A percentile compares a stretch with the other conserved stretches of the same genome.
phyloP scores from a whole-genome alignment of 2,329 filamentous ascomycete species.

The Cercospora sp. region DNA sequence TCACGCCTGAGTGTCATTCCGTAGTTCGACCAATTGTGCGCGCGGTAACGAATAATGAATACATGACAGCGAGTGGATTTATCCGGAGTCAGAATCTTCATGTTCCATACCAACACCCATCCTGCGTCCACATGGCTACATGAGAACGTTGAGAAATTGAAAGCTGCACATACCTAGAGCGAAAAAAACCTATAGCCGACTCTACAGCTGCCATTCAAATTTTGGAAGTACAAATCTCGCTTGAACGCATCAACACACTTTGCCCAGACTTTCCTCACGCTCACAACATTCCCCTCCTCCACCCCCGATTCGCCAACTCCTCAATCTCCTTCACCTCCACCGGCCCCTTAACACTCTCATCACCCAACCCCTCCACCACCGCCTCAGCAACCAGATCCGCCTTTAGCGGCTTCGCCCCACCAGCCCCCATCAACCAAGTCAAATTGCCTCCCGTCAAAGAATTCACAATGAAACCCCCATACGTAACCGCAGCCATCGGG shows the following conservation, averaged over 20 bases:
- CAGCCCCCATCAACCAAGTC: constrained; percentile 74
- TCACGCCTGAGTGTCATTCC: background rate
- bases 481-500: constrained; percentile 76
- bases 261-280: background rate
- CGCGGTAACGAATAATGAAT: background rate
- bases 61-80: background rate
- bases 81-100: background rate
- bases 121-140: background rate
- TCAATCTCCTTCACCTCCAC: constrained; percentile 81
- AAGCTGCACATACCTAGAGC: background rate
- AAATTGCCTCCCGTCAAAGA: constrained; percentile 72
- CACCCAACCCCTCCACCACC: constrained; percentile 79
- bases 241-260: constrained; percentile 15
- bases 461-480: constrained; percentile 75
- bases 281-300: constrained; percentile 88
- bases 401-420: constrained; percentile 81
- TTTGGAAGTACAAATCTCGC: constrained; percentile 11
- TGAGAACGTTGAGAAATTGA: background rate
- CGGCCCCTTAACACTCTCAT: constrained; percentile 70
- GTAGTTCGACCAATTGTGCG: background rate
- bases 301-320: constrained; percentile 73
- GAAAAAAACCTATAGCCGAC: background rate
- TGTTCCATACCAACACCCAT: background rate
- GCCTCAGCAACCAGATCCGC: constrained; percentile 86
- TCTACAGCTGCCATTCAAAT: background rate